phyloP scores from a whole-genome alignment of 2,329 filamentous ascomycete genomes.

The Aureobasidium sp. region DNA sequence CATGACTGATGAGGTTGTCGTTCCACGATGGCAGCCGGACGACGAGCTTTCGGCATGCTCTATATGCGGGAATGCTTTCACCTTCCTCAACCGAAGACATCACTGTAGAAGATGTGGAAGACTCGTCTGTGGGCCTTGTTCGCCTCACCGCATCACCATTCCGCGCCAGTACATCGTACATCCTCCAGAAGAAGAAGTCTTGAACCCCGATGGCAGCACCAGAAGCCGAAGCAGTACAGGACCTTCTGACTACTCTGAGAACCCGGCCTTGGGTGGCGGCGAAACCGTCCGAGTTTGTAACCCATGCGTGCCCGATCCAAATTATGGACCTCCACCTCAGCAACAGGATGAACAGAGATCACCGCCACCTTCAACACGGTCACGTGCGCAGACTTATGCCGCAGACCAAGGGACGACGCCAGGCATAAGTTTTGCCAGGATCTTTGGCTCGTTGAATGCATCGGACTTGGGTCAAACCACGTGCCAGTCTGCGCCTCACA shows the following conservation, averaged over 20 bases:
- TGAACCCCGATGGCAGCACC: slow-evolving; percentile 28
- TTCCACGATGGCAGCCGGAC: slow-evolving; percentile 85
- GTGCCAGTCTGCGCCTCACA: slow-evolving; percentile 5
- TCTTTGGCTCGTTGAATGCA: background rate
- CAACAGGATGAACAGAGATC: slow-evolving; percentile 11
- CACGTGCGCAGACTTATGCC: slow-evolving; percentile 15
- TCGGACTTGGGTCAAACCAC: background rate
- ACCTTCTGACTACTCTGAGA: slow-evolving; percentile 24
- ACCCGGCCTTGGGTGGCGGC: slow-evolving; percentile 51
- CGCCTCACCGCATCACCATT: slow-evolving; percentile 89
- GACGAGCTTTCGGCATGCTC: slow-evolving; percentile 72
- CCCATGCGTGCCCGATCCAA: slow-evolving; percentile 59
- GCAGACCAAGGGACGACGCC: background rate
- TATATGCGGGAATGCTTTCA: slow-evolving; percentile 73
- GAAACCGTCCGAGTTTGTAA: slow-evolving; percentile 64
- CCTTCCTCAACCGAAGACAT: slow-evolving; percentile 80
- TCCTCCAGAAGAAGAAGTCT: slow-evolving; percentile 44
- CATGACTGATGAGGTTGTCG: slow-evolving; percentile 35
- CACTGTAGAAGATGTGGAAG: slow-evolving; percentile 93
- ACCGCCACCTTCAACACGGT: slow-evolving; percentile 10
- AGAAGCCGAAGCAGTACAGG: slow-evolving; percentile 30
- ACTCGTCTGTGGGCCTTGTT: slow-evolving; percentile 83
- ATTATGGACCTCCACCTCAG: slow-evolving; percentile 14
- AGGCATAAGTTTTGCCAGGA: slow-evolving; percentile 6
- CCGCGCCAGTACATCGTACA: slow-evolving; percentile 87